Evolutionary conservation across 1,139 yeast species (phyloP).

Genomic region (Yamadazyma atlantica): DNA sequence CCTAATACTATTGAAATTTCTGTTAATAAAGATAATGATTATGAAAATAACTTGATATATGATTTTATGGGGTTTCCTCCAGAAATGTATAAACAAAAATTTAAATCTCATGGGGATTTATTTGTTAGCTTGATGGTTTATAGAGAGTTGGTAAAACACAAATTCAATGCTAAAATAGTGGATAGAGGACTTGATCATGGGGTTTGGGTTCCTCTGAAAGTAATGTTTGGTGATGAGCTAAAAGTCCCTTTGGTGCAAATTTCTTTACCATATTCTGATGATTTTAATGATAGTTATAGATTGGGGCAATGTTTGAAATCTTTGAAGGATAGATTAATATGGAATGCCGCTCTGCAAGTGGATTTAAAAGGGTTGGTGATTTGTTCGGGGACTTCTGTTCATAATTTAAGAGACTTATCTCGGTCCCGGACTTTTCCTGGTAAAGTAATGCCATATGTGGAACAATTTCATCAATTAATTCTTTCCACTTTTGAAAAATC

Average conservation of each 20-base stretch:
- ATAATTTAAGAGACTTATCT: conserved; percentile 60
- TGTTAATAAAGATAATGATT: conserved; percentile 22
- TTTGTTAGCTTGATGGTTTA: conserved; percentile 46
- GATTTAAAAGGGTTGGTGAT: conserved; percentile 49
- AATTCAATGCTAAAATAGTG: conserved; percentile 44
- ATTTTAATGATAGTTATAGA: conserved; percentile 48
- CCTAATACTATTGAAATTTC: conserved; percentile 49
- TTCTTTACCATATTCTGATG: conserved; percentile 52
- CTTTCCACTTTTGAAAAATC: conserved; percentile 12
- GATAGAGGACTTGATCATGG: conserved; percentile 79
- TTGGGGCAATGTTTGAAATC: conserved; percentile 56
- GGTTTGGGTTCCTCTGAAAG: conserved; percentile 76
- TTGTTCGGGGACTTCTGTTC: conserved; percentile 79
- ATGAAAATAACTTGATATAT: conserved; percentile 47
- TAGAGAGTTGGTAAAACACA: conserved; percentile 36
- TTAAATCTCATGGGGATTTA: conserved; percentile 47
- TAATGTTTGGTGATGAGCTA: conserved; percentile 66
- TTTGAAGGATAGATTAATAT: conserved; percentile 46
- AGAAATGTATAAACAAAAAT: conserved; percentile 60
- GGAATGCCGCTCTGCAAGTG: conserved; percentile 27
- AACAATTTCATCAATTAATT: conserved; percentile 15
- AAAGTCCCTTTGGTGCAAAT: conserved; percentile 55
- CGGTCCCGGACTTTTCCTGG: conserved; percentile 18
- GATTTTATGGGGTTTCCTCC: conserved; percentile 75
- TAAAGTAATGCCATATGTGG: conserved; percentile 45